Evolutionary conservation across 2,329 filamentous ascomycete species (phyloP).

Genomic region (Parastagonospora avenae): DNA sequence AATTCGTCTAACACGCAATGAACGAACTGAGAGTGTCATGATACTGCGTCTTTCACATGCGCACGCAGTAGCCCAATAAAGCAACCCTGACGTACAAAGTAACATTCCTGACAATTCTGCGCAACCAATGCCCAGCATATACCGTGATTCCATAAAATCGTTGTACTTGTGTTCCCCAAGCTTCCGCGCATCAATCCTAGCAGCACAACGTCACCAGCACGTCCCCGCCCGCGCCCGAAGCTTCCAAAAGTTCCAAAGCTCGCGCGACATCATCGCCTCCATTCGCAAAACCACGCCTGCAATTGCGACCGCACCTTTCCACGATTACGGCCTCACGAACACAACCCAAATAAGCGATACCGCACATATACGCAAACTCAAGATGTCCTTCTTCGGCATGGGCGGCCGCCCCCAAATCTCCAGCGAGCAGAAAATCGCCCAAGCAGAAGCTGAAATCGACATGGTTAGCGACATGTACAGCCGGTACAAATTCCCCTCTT

Average conservation of each 20-base stretch:
- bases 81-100: too few relatives aligned
- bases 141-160: too few relatives aligned
- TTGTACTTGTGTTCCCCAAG: too few relatives aligned
- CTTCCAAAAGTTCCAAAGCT: slow-evolving; percentile 13
- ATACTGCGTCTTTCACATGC: too few relatives aligned
- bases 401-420: slow-evolving; percentile 80
- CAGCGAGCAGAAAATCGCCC: slow-evolving; percentile 95
- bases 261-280: slow-evolving; percentile 9
- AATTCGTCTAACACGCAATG: too few relatives aligned
- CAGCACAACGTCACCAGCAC: slow-evolving; percentile 1
- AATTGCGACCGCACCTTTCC: background rate
- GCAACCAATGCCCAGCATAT: too few relatives aligned
- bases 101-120: too few relatives aligned
- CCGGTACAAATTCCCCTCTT: slow-evolving; percentile 64
- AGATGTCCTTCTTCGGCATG: slow-evolving; percentile 46
- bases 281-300: too few relatives aligned
- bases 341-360: too few relatives aligned
- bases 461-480: slow-evolving; percentile 98
- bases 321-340: too few relatives aligned
- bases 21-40: too few relatives aligned
- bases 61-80: too few relatives aligned
- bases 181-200: background rate
- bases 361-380: background rate
- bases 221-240: slow-evolving; percentile 7
- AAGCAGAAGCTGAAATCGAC: slow-evolving; percentile 96